Percentiles rank a stretch among this genome's conserved stretches.
phyloP scores from a whole-genome alignment of 257 asterid genomes.

The Fraxinus quadrangulata region DNA sequence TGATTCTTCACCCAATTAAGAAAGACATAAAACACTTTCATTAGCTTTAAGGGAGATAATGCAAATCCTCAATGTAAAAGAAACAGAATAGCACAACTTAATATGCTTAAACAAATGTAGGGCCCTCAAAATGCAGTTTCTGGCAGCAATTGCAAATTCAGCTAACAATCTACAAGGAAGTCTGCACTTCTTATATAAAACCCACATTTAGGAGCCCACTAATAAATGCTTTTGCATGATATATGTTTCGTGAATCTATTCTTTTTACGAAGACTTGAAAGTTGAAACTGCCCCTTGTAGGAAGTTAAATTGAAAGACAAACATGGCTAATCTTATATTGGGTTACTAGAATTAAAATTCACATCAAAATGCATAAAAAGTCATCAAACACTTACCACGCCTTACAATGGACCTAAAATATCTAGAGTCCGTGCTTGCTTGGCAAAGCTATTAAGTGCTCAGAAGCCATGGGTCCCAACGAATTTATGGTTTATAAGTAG shows the following conservation, averaged over 20 bases:
- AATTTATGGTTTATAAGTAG: too few relatives aligned
- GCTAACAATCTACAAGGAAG: background rate
- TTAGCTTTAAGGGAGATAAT: background rate
- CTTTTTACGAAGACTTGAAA: background rate
- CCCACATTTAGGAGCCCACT: background rate
- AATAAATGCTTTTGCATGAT: too few relatives aligned
- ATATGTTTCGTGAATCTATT: background rate
- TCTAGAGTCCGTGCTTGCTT: too few relatives aligned
- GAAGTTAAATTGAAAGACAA: background rate
- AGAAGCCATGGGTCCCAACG: too few relatives aligned
- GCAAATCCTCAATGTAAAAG: background rate
- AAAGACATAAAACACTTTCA: conserved; percentile 6
- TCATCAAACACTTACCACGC: too few relatives aligned
- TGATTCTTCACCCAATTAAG: conserved; percentile 36
- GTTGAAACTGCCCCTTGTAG: background rate
- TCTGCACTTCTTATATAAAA: background rate
- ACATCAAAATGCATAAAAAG: too few relatives aligned
- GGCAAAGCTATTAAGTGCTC: too few relatives aligned
- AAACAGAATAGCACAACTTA: background rate
- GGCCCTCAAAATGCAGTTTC: background rate
- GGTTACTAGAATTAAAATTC: background rate
- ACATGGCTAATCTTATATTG: background rate
- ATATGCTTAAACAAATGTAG: background rate
- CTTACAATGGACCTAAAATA: too few relatives aligned
- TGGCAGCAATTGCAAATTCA: background rate